Conservation (phyloP, 192 early-diverging fungal species). For the Dimargaris verticillata region DNA sequence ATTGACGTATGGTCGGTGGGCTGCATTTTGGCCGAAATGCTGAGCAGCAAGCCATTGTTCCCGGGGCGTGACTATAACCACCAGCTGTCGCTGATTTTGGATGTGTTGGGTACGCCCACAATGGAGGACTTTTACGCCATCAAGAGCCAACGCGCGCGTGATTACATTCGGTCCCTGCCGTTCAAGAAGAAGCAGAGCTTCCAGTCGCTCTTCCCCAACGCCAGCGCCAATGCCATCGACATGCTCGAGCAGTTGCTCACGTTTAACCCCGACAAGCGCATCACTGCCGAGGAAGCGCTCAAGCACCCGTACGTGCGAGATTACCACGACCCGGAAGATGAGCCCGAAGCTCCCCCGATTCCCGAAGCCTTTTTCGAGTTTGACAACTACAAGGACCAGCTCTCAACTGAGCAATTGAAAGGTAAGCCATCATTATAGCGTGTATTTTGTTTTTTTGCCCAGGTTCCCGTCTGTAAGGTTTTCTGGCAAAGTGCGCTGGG, state of each 20-base stretch:
- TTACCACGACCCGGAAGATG: constrained; percentile 52
- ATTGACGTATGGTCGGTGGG: constrained; percentile 89
- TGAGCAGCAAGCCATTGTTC: constrained; percentile 64
- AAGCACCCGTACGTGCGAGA: constrained; percentile 74
- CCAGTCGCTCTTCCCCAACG: constrained; percentile 61
- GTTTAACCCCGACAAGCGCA: constrained; percentile 74
- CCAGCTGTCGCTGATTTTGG: constrained; percentile 89
- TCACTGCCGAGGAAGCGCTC: constrained; percentile 82
- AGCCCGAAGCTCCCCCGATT: constrained; percentile 56
- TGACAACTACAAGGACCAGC: constrained; percentile 69
- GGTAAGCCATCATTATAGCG: constrained; percentile 17
- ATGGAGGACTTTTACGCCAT: constrained; percentile 68
- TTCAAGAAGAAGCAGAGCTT: constrained; percentile 75
- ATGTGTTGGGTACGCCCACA: constrained; percentile 93
- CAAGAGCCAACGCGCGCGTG: constrained; percentile 61
- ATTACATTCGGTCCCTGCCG: constrained; percentile 78
- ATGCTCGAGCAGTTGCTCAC: constrained; percentile 71
- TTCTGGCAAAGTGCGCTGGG: neutral
- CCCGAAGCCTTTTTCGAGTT: constrained; percentile 69
- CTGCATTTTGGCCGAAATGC: constrained; percentile 74
- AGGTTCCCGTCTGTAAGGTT: neutral
- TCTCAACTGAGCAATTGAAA: constrained; percentile 67
- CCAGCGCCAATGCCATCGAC: constrained; percentile 66
- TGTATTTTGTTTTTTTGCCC: neutral
- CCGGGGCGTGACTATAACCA: constrained; percentile 84